Evolutionary conservation across 192 early-diverging fungal species (phyloP).

Genomic region (Gryganskiella cystojenkinii): DNA sequence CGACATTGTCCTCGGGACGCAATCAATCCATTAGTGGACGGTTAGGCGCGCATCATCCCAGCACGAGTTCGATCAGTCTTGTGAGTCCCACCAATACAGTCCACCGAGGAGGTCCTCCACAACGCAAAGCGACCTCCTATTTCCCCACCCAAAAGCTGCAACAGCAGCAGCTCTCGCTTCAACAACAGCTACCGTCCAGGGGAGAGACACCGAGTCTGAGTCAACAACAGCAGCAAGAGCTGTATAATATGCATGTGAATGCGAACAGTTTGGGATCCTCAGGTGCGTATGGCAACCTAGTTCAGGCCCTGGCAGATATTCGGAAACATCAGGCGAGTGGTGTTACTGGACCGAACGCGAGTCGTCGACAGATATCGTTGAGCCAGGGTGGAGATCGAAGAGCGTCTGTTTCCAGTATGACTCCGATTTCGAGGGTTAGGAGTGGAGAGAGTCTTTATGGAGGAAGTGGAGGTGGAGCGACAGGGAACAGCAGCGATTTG

Average conservation of each 20-base stretch:
- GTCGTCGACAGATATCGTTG: conserved; percentile 15
- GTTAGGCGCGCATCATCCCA: neutral
- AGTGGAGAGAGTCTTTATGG: neutral
- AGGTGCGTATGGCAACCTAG: conserved; percentile 38
- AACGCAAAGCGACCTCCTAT: conserved; percentile 8
- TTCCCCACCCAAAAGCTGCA: conserved; percentile 5
- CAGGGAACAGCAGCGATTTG: no score
- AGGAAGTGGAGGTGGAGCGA: no score
- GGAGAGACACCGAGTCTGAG: conserved; percentile 12
- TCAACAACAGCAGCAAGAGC: conserved; percentile 33
- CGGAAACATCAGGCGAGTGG: conserved; percentile 9
- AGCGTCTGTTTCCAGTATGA: neutral
- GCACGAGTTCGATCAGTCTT: conserved; percentile 9
- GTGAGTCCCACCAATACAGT: neutral
- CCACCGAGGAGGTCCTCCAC: neutral
- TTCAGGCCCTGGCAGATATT: conserved; percentile 35
- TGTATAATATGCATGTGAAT: conserved; percentile 45
- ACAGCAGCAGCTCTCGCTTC: conserved; percentile 14
- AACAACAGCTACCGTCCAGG: no score
- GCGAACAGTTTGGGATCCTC: conserved; percentile 44
- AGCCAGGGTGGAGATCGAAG: conserved; percentile 8
- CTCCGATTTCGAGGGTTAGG: neutral
- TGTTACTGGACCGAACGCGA: neutral
- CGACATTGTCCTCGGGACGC: neutral
- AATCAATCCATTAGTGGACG: neutral